Percentiles rank a stretch among this genome's conserved stretches.
phyloP scores from a whole-genome alignment of 2,329 filamentous ascomycete genomes.

The Aureobasidium melanogenum region DNA sequence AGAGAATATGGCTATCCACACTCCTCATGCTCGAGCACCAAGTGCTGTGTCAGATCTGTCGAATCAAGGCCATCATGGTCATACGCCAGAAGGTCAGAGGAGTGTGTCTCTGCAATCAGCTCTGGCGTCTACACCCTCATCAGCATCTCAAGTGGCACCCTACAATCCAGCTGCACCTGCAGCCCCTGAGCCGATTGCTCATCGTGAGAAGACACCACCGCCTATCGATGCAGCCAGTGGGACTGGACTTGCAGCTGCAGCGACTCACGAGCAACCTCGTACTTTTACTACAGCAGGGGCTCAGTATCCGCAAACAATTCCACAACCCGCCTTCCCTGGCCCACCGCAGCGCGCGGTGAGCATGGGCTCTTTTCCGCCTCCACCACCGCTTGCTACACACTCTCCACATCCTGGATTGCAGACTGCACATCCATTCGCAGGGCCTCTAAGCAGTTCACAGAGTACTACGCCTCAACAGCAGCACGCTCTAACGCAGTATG shows the following conservation, averaged over 20 bases:
- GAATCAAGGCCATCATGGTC: conserved; percentile 21
- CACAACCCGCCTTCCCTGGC: conserved; percentile 27
- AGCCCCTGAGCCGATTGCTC: conserved; percentile 60
- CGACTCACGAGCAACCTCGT: conserved; percentile 27
- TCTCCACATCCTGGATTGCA: conserved; percentile 6
- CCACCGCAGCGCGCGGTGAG: conserved; percentile 25
- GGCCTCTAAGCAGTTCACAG: conserved; percentile 17
- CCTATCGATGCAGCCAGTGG: conserved; percentile 55
- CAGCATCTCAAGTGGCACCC: conserved; percentile 50
- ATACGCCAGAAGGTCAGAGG: conserved; percentile 18
- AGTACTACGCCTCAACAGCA: conserved; percentile 16
- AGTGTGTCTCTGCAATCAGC: not conserved
- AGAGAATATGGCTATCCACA: conserved; percentile 60
- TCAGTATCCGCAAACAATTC: conserved; percentile 8
- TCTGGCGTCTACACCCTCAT: conserved; percentile 26
- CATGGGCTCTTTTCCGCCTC: conserved; percentile 25
- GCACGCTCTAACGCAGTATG: conserved; percentile 25
- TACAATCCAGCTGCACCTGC: conserved; percentile 75
- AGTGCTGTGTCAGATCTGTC: conserved; percentile 22
- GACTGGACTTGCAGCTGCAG: conserved; percentile 33
- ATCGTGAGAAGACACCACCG: conserved; percentile 72
- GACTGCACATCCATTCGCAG: conserved; percentile 14
- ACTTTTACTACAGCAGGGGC: conserved; percentile 19
- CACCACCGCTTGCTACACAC: conserved; percentile 20
- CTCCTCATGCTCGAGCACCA: conserved; percentile 38